Percentiles rank a stretch among this genome's conserved stretches.
phyloP scores from a whole-genome alignment of 2,329 filamentous ascomycete species.

The Pseudocercospora cruenta region DNA sequence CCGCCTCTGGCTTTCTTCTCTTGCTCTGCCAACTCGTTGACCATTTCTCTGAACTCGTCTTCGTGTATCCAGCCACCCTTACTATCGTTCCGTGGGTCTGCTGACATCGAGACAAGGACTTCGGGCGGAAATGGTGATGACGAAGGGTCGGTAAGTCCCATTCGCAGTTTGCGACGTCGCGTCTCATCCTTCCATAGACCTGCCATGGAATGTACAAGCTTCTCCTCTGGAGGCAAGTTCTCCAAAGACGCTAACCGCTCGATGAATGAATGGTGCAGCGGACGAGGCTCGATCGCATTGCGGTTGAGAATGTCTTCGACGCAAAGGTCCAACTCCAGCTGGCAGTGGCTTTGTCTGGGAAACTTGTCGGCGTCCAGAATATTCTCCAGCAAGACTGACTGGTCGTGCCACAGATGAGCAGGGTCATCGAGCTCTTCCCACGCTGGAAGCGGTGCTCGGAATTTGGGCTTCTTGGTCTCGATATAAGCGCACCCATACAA shows the following conservation, averaged over 20 bases:
- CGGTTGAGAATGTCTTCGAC: slow-evolving; percentile 88
- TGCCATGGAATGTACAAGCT: slow-evolving; percentile 91
- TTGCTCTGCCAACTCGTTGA: slow-evolving; percentile 64
- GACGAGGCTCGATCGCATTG: slow-evolving; percentile 71
- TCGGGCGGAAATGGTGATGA: slow-evolving; percentile 81
- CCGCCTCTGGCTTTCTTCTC: slow-evolving; percentile 60
- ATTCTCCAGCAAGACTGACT: slow-evolving; percentile 63
- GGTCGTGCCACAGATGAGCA: slow-evolving; percentile 77
- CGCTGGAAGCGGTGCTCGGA: slow-evolving; percentile 75
- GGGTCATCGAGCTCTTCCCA: slow-evolving; percentile 65
- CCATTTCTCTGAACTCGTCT: slow-evolving; percentile 72
- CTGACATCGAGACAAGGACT: slow-evolving; percentile 85
- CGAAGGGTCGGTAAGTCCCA: slow-evolving; percentile 65
- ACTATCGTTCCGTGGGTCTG: slow-evolving; percentile 71
- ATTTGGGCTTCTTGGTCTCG: slow-evolving; percentile 68
- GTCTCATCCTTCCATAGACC: slow-evolving; percentile 91
- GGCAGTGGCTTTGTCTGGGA: slow-evolving; percentile 82
- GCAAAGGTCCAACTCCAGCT: slow-evolving; percentile 85
- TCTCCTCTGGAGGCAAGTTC: slow-evolving; percentile 68
- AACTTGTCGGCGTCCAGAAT: slow-evolving; percentile 67
- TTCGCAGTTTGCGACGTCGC: slow-evolving; percentile 71
- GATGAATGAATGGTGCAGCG: slow-evolving; percentile 82
- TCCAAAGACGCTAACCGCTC: slow-evolving; percentile 62
- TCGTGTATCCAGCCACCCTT: slow-evolving; percentile 92
- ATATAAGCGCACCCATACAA: slow-evolving; percentile 92